Evolutionary conservation across 352 stramenopile genomes (phyloP).

Genomic region (Phytophthora syringae): DNA sequence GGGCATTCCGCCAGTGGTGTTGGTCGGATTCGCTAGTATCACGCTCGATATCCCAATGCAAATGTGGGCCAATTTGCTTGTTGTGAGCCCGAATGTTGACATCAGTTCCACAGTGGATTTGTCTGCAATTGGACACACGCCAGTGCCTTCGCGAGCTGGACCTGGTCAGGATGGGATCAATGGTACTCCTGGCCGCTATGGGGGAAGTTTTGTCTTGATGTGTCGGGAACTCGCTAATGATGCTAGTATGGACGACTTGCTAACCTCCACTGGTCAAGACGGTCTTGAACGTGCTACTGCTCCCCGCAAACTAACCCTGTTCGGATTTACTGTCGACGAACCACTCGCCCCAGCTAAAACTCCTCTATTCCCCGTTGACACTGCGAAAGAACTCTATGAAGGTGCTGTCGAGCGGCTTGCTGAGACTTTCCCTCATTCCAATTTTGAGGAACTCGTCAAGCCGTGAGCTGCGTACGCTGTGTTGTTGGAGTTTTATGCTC

Average conservation of each 20-base stretch:
- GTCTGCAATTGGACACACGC: neutral
- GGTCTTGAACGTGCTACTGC: neutral
- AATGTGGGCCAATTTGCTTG: conserved; percentile 7
- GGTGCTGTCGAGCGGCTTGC: neutral
- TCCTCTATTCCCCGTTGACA: neutral
- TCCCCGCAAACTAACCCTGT: neutral
- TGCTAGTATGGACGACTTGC: neutral
- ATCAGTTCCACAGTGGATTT: neutral
- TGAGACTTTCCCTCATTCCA: neutral
- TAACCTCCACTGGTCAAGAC: conserved; percentile 3
- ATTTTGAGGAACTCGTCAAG: neutral
- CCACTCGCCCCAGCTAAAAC: neutral
- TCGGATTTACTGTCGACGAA: neutral
- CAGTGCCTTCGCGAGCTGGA: neutral
- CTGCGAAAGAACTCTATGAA: neutral
- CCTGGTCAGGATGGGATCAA: conserved; percentile 4
- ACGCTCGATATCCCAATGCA: neutral
- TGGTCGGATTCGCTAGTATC: neutral
- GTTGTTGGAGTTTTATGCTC: too few relatives aligned
- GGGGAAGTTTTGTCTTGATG: neutral
- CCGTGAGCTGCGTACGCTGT: too few relatives aligned
- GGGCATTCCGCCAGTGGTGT: conserved; percentile 3
- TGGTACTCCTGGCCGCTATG: neutral
- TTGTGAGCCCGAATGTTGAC: conserved; percentile 6
- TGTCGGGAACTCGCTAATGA: neutral